Evolutionary conservation across 2,329 filamentous ascomycete genomes (phyloP), one percentile per base, ranked within the genome.

Genomic region (Amesomyces nigricolor): DNA sequence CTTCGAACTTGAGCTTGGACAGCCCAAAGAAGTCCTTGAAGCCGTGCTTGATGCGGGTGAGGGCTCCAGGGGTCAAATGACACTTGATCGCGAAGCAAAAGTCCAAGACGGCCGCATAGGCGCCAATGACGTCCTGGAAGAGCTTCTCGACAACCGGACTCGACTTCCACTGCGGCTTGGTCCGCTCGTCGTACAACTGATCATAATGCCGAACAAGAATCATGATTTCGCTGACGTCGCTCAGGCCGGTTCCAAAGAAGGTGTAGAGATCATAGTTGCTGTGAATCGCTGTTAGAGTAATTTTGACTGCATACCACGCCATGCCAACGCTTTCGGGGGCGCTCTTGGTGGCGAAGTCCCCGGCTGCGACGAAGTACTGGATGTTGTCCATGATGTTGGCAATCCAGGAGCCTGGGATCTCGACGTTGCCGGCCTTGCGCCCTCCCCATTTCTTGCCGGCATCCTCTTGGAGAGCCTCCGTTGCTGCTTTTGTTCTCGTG

Each of bases 181-280:
- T 29, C 16, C 60, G 30, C 50, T 65, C 58, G 48, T 62, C 58
- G 42, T 64, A 62, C 5, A 63, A 58, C 5, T 55, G 49, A 40
- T 64, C 62, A 51, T 64, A 61, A 50, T 64, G 62, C 1, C 54
- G 57, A 40, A 64, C 51, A 19, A 64, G 57, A 49, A 64, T 58
- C 61, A 64, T 64, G 45, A 64, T 62, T 53, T 64, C 62, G 54
- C 54, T 62, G 56, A 64, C 59, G 35, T 63, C 59, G 48, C 53
- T 60, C 37, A 64, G 39, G 37, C 61, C 61, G 5, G 62, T 43
- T 16, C 62, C 62, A 37, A 64, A 64, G 30, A 61, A 61, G 16
- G 53, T 62, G 57, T 64, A 64, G 11, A 64, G 57, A 32, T 64
- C 62, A 26, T 64, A 64, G 57, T 64, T 64, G 54, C 46, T 53